These are phyloP conservation scores for Datura wrightii DNA, from an alignment of 257 asterid species.

Conservation along the genomic window DNA sequence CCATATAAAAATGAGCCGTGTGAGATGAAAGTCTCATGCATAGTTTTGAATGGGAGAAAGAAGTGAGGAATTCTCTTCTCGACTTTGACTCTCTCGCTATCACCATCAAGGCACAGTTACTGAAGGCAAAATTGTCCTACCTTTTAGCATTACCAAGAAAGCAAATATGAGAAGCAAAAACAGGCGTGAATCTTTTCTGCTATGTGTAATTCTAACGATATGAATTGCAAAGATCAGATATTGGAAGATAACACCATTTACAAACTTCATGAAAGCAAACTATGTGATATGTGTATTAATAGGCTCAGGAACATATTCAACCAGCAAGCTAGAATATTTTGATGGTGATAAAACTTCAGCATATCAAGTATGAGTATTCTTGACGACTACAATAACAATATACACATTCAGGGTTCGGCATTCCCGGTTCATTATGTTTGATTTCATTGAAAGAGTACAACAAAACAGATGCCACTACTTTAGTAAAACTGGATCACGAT, in stretches of 20 bases:
- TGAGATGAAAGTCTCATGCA: neutral
- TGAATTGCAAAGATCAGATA: neutral
- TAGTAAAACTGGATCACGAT: neutral
- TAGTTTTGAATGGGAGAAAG: neutral
- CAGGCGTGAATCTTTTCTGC: neutral
- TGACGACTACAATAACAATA: neutral
- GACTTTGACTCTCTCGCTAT: neutral
- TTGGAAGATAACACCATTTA: neutral
- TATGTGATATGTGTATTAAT: neutral
- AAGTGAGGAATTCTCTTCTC: neutral
- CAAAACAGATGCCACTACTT: neutral
- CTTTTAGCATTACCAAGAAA: slow-evolving; percentile 12
- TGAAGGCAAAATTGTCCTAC: neutral
- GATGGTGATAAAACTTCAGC: neutral
- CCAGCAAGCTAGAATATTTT: neutral
- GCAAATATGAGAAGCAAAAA: neutral
- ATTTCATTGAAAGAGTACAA: neutral
- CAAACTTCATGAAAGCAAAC: slow-evolving; percentile 1
- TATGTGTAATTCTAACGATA: neutral
- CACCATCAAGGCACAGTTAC: neutral
- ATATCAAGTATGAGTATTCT: neutral
- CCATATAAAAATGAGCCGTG: neutral
- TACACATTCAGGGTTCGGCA: neutral
- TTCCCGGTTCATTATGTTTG: neutral
- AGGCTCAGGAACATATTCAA: slow-evolving; percentile 7